A percentile compares a stretch with the other conserved stretches of the same genome.
Evolutionary conservation across 1,284 basidiomycete genomes (phyloP).

Genomic region (Xerocomus nothofagi): DNA sequence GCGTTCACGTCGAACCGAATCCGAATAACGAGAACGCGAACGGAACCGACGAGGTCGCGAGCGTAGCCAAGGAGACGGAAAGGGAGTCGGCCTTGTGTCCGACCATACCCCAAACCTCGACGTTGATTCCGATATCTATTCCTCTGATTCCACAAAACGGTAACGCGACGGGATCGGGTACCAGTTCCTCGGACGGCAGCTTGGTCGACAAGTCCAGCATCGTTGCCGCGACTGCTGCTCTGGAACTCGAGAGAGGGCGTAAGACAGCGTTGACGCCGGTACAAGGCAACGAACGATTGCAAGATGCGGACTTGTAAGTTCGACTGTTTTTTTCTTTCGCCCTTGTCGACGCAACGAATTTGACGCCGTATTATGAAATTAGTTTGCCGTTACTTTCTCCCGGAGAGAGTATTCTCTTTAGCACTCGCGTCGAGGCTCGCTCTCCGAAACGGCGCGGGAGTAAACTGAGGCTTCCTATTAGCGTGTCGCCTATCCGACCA

Average conservation of each 20-base stretch:
- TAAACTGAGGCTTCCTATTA: constrained; percentile 53
- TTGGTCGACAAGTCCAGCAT: constrained; percentile 43
- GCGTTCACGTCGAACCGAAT: background rate
- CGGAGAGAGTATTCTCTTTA: constrained; percentile 51
- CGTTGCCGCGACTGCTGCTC: constrained; percentile 26
- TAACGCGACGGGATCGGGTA: constrained; percentile 33
- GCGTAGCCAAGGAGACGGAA: constrained; percentile 11
- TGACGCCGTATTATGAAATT: background rate
- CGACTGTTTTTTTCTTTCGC: background rate
- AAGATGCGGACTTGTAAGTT: constrained; percentile 46
- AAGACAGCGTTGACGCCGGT: constrained; percentile 57
- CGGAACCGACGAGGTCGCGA: constrained; percentile 2
- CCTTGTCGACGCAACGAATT: background rate
- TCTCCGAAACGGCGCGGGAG: constrained; percentile 60
- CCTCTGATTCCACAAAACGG: constrained; percentile 14
- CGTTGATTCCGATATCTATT: constrained; percentile 33
- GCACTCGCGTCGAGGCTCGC: constrained; percentile 53
- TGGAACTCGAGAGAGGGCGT: constrained; percentile 43
- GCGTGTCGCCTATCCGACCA: constrained; percentile 47
- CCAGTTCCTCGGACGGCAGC: constrained; percentile 54
- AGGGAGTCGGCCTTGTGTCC: background rate
- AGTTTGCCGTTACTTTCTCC: constrained; percentile 45
- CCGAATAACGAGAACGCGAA: background rate
- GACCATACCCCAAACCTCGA: constrained; percentile 8
- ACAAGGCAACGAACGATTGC: constrained; percentile 46